A percentile compares a stretch with the other conserved stretches of the same genome.
These are phyloP conservation scores for Kalmusia sp. DNA, from an alignment of 2,329 filamentous ascomycete species.

Conservation along the genomic window DNA sequence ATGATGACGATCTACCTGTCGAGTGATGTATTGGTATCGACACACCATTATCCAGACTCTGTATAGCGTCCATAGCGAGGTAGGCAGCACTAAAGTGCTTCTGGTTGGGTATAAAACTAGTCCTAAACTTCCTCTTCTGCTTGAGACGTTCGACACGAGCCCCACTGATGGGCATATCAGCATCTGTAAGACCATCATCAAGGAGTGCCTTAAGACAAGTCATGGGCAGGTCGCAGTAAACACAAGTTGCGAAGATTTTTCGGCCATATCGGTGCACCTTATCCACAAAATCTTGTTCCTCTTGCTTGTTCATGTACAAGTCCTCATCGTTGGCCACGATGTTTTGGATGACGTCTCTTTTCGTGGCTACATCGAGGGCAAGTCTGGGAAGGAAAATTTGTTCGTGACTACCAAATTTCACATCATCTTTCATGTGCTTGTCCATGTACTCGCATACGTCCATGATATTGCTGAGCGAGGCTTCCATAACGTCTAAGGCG, in stretches of 20 bases:
- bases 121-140: background rate
- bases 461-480: background rate
- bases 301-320: constrained; percentile 4
- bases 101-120: constrained; percentile 7
- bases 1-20: too few species aligned
- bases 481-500: constrained; percentile 4
- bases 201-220: constrained; percentile 15
- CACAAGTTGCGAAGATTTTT: constrained; percentile 17
- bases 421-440: constrained; percentile 1
- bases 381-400: constrained; percentile 17
- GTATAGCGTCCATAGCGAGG: background rate
- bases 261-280: constrained; percentile 1
- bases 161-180: constrained; percentile 5
- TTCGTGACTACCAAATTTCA: constrained; percentile 5
- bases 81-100: constrained; percentile 8
- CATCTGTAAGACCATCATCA: constrained; percentile 13
- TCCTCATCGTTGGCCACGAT: constrained; percentile 9
- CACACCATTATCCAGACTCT: constrained; percentile 9
- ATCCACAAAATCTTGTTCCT: constrained; percentile 3
- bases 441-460: constrained; percentile 12
- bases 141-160: constrained; percentile 3
- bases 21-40: constrained; percentile 14
- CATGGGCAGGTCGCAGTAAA: constrained; percentile 9
- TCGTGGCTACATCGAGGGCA: constrained; percentile 11
- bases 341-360: constrained; percentile 8